phyloP scores from a whole-genome alignment of 1,284 basidiomycete genomes.

The Fomitiporia mediterranea region DNA sequence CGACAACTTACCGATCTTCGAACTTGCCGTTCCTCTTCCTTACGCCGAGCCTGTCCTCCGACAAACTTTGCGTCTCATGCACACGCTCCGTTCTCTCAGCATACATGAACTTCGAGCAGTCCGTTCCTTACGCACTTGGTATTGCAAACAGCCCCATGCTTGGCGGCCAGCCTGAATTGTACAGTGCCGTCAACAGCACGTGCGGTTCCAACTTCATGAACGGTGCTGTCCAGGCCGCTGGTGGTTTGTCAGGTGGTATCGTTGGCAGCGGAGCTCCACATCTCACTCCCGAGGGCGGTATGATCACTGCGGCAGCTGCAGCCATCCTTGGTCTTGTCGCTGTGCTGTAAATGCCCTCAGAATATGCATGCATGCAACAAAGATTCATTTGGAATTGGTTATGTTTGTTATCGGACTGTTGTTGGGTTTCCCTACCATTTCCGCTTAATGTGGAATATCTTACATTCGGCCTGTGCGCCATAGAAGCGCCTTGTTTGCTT shows the following conservation, averaged over 20 bases:
- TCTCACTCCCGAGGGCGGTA: constrained; percentile 19
- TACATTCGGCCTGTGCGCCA: too few relatives aligned
- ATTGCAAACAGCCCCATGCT: constrained; percentile 61
- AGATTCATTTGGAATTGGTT: too few relatives aligned
- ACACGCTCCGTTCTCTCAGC: constrained; percentile 66
- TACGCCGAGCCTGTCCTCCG: constrained; percentile 42
- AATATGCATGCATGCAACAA: too few relatives aligned
- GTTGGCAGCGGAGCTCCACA: constrained; percentile 28
- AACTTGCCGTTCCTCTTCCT: constrained; percentile 83
- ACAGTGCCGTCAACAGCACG: constrained; percentile 49
- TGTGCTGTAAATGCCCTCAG: constrained; percentile 21
- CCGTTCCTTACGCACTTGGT: constrained; percentile 70
- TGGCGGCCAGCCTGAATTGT: constrained; percentile 60
- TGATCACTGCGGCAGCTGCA: constrained; percentile 21
- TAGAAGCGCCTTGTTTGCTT: too few relatives aligned
- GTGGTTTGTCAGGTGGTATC: constrained; percentile 44
- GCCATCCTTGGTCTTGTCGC: constrained; percentile 22
- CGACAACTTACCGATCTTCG: constrained; percentile 53
- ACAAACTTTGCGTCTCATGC: constrained; percentile 75
- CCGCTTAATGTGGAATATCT: too few relatives aligned
- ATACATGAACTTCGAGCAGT: constrained; percentile 74
- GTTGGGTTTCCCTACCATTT: too few relatives aligned
- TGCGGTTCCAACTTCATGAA: constrained; percentile 63
- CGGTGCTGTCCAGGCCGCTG: constrained; percentile 62
- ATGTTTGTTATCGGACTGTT: too few relatives aligned